Percentiles rank a stretch among this genome's conserved stretches.
Conservation (phyloP, 164 flowering plant genomes). For the Paratinospora sagittata region DNA sequence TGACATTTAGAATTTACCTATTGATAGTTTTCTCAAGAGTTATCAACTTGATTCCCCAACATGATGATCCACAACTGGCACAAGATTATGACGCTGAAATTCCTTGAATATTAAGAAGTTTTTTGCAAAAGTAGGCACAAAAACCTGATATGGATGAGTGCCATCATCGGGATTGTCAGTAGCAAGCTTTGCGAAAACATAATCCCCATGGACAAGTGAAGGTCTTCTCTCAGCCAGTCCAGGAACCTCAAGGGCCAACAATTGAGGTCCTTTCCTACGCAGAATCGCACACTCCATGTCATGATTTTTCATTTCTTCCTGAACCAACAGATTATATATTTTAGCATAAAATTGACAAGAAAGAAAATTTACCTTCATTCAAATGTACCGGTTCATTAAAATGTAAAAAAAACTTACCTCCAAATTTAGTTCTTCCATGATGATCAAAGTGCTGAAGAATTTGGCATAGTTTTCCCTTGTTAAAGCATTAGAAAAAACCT, state of each 20-base stretch:
- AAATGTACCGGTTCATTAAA: not conserved
- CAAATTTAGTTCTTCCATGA: slow-evolving; percentile 77
- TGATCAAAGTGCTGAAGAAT: slow-evolving; percentile 53
- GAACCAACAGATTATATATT: slow-evolving; percentile 17
- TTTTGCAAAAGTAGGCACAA: not conserved
- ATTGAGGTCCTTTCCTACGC: slow-evolving; percentile 38
- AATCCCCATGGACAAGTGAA: slow-evolving; percentile 78
- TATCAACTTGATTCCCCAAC: not conserved
- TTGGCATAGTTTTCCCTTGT: slow-evolving; percentile 39
- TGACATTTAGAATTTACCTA: too few species aligned
- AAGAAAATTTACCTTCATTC: not conserved
- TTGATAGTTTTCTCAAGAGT: not conserved
- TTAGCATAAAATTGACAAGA: not conserved
- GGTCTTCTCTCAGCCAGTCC: slow-evolving; percentile 96
- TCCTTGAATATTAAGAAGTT: not conserved
- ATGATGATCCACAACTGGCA: not conserved
- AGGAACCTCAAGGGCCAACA: slow-evolving; percentile 71
- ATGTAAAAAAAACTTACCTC: slow-evolving; percentile 49
- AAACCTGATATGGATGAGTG: slow-evolving; percentile 50
- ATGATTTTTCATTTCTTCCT: slow-evolving; percentile 78
- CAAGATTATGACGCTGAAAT: not conserved
- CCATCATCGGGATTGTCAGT: slow-evolving; percentile 19
- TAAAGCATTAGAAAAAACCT: slow-evolving; percentile 45
- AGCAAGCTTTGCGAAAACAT: slow-evolving; percentile 47
- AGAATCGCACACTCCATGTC: slow-evolving; percentile 68